Evolutionary conservation across 1,284 basidiomycete genomes (phyloP).

Genomic region (Coniferiporia sulphurascens): DNA sequence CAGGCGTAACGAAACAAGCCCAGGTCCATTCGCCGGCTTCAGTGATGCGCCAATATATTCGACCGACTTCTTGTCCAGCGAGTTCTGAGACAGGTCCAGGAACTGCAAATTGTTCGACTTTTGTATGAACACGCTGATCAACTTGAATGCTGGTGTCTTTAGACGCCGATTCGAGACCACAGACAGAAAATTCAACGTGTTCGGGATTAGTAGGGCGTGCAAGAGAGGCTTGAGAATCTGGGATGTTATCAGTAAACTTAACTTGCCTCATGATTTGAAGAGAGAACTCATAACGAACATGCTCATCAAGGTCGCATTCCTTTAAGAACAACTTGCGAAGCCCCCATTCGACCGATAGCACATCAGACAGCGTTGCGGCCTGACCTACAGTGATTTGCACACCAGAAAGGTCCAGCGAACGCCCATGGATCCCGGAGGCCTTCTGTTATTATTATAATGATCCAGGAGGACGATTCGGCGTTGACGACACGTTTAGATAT

Average conservation of each 20-base stretch:
- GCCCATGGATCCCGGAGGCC: slow-evolving; percentile 49
- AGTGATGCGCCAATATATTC: slow-evolving; percentile 80
- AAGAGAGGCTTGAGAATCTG: slow-evolving; percentile 86
- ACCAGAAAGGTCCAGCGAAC: slow-evolving; percentile 73
- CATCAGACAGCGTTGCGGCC: slow-evolving; percentile 80
- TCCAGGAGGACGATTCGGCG: slow-evolving; percentile 3
- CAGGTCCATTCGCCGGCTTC: slow-evolving; percentile 45
- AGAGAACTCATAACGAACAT: slow-evolving; percentile 40
- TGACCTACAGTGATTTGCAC: slow-evolving; percentile 66
- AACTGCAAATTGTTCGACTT: slow-evolving; percentile 76
- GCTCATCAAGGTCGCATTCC: slow-evolving; percentile 77
- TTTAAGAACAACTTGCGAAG: slow-evolving; percentile 77
- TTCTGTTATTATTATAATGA: slow-evolving; percentile 32
- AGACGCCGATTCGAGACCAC: slow-evolving; percentile 84
- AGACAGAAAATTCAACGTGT: slow-evolving; percentile 78
- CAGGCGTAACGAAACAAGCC: slow-evolving; percentile 72
- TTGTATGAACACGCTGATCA: slow-evolving; percentile 76
- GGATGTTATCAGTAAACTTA: slow-evolving; percentile 15
- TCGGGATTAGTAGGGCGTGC: slow-evolving; percentile 85
- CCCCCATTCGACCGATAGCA: slow-evolving; percentile 88
- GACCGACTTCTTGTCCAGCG: slow-evolving; percentile 77
- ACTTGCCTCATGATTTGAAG: not conserved
- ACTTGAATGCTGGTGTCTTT: slow-evolving; percentile 72
- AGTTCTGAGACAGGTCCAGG: slow-evolving; percentile 86
- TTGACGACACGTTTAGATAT: not conserved